Base-by-base conservation (phyloP, 352 stramenopile species). In the Phytophthora cryptogea region DNA sequence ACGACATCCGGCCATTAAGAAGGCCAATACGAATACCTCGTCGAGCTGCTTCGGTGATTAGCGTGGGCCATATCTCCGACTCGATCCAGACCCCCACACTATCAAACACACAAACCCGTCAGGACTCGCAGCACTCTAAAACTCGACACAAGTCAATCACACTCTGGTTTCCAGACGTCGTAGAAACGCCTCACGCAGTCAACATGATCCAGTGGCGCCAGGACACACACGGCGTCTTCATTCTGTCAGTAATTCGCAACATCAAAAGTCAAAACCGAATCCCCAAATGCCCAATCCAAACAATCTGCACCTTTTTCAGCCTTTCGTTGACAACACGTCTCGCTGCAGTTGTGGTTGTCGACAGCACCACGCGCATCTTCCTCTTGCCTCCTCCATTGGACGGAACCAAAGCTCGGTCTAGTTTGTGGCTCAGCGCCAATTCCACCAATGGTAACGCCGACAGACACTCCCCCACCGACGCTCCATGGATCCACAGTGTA, bases 11-110 rank as follows among this genome's bases (percentile, higher is more conserved):
- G 7, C 72, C 83, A 54, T 90, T 92, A 14, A 92, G 20, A 27
- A 92, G 20, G 4, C 75, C 83, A 44, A 92, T 78, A 42, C 47
- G 70, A 45, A 91, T 77, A 58, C 71, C 53, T 42, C 78, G 68
- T 36, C 55, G 66, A 3, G 64, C 26, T 8, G 78, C 78, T 66
- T 90, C 80, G 10, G 59, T 54, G 14, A 93, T 81, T 23, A 93
- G 56, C 20, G 76, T 89, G 5, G 81, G 84, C 84, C 84, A 93
- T n/a, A 93, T 63, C 62, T 93, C 84, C 17, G 84, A 93, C 63
- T 93, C 84, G 47, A 91, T 73, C 81, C 80, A 93, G 20, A 93
- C 62, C 8, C 81, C 84, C 28, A 70, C 80, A 49, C 84, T 89
- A 40, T 10, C 17, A 44, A 44, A 44, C 39, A 8, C 4, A 41